These are phyloP conservation scores for cucumber (Cucumis sativus) DNA, from an alignment of 306 rosid species.

Conservation along the genomic window DNA sequence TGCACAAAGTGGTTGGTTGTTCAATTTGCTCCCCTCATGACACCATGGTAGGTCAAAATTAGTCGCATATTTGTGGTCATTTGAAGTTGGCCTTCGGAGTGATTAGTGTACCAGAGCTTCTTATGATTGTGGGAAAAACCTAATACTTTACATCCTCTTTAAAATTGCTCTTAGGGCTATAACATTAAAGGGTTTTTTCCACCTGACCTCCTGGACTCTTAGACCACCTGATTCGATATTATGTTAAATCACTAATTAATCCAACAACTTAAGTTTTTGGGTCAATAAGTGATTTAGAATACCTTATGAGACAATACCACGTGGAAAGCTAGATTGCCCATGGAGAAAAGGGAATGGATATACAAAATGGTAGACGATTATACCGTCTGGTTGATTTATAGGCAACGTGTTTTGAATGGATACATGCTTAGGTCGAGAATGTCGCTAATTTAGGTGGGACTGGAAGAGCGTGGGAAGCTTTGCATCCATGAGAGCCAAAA, in stretches of 20 bases:
- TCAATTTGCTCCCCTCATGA: not conserved
- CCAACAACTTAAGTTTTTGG: no score
- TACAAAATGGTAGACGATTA: not conserved
- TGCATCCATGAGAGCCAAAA: not conserved
- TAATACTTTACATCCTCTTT: not conserved
- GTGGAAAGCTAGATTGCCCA: not conserved
- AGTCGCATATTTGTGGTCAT: not conserved
- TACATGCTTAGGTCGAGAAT: not conserved
- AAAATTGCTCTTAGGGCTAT: no score
- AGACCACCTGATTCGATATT: no score
- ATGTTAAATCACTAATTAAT: no score
- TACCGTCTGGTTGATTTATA: not conserved
- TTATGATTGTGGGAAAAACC: not conserved
- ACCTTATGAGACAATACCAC: not conserved
- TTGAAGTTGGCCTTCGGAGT: not conserved
- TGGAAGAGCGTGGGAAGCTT: not conserved
- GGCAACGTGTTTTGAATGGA: not conserved
- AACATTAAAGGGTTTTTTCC: no score
- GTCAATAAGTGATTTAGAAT: no score
- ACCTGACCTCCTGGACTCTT: no score
- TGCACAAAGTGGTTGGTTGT: not conserved
- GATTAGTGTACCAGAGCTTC: not conserved
- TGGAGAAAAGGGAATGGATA: not conserved
- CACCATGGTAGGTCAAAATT: not conserved
- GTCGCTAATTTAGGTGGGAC: not conserved